Evolutionary conservation across 768 basidiomycete species (phyloP), one percentile per base, ranked within the genome.

Genomic region (Suillus decipiens): DNA sequence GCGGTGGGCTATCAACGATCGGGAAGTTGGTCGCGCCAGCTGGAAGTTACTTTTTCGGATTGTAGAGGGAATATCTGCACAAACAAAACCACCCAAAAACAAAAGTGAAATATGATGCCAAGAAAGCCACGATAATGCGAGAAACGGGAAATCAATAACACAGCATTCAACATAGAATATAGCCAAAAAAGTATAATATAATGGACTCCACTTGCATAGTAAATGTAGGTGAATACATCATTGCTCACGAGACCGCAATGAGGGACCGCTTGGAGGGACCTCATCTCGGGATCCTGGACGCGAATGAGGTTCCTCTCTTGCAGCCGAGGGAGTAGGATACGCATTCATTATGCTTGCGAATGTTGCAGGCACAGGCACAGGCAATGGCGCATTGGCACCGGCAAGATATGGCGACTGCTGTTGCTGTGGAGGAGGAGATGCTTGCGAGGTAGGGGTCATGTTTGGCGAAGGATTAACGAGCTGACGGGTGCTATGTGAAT

Each of bases 341-440:
- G 87, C 87, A 67, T 87, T 84, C 87, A 90, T 86, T 66, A 90
- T 88, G 63, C 82, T 86, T 39, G 86, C 89, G 70, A 89, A 84
- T 60, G 86, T 82, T 33, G 86, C 77, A 2, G 85, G 81, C 10
- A 83, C 77, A 2, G 85, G 81, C 10, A 83, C 76, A 0, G 78
- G 67, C 24, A 72, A 73, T 2, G 67, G 59, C 37, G 61, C 36
- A 42, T 62, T 71, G 28, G 19, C 56, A 56, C 60, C 64, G 24
- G 51, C 43, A 33, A 65, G 39, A 59, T 75, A 70, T 14, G 65
- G 63, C 11, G 63, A 59, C 41, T 76, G 75, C 22, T 65, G 64
- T 36, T 67, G 69, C 9, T 62, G 69, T 2, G 64, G 76, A 59
- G 72, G 69, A 22, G 71, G 61, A 17, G 69, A 60, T 57, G 60